Evolutionary conservation across 2,329 filamentous ascomycete genomes (phyloP).

Genomic region (Cladosporium phlei): DNA sequence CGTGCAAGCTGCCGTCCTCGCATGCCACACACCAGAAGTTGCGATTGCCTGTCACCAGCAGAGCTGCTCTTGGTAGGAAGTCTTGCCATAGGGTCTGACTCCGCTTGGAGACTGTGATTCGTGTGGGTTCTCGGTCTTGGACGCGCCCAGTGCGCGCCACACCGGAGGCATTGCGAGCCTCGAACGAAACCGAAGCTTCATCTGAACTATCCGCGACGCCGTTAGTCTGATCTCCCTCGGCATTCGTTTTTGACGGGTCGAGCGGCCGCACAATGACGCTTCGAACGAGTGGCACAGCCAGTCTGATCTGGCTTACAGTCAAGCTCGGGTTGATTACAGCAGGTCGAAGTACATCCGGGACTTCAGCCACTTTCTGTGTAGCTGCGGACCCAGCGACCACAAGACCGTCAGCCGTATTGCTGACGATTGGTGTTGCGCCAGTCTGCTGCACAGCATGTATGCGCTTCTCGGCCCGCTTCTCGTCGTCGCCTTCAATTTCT

Average conservation of each 20-base stretch:
- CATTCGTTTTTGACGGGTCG: constrained; percentile 55
- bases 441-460: constrained; percentile 53
- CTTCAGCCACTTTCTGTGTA: constrained; percentile 40
- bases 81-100: constrained; percentile 88
- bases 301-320: constrained; percentile 72
- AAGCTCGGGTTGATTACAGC: constrained; percentile 80
- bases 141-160: constrained; percentile 55
- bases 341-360: constrained; percentile 78
- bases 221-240: constrained; percentile 43
- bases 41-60: constrained; percentile 86
- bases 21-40: constrained; percentile 90
- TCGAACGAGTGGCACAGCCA: constrained; percentile 83
- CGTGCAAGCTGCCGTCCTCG: constrained; percentile 84
- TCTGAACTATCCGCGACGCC: constrained; percentile 36
- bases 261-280: constrained; percentile 77
- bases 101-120: constrained; percentile 74
- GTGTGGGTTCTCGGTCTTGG: constrained; percentile 72
- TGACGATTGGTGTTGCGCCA: constrained; percentile 68
- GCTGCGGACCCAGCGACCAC: constrained; percentile 67
- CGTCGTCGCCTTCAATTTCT: constrained; percentile 70
- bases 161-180: constrained; percentile 75
- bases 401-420: constrained; percentile 71
- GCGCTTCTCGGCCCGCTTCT: constrained; percentile 57
- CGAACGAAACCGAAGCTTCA: constrained; percentile 66
- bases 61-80: constrained; percentile 76